phyloP scores from a whole-genome alignment of 116 monocot species.

The Iris pallida region DNA sequence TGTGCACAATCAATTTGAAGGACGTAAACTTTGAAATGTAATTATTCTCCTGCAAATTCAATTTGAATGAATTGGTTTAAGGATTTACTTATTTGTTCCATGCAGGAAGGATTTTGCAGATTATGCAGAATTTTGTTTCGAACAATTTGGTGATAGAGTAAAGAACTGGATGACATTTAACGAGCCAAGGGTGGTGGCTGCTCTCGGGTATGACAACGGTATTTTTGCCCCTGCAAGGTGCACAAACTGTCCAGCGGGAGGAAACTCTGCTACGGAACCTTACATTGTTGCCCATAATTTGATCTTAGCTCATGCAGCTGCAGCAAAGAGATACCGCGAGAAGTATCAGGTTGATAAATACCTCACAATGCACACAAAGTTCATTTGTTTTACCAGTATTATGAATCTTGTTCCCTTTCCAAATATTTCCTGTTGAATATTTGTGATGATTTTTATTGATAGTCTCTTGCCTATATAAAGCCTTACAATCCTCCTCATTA shows the following conservation, averaged over 20 bases:
- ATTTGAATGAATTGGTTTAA: neutral
- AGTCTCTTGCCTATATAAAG: no score
- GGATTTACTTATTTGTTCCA: neutral
- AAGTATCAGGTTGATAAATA: constrained; percentile 73
- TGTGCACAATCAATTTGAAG: neutral
- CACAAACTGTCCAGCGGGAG: constrained; percentile 55
- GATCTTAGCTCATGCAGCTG: constrained; percentile 73
- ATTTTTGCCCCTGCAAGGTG: constrained; percentile 73
- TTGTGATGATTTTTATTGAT: no score
- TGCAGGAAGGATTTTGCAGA: constrained; percentile 69
- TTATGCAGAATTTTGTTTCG: constrained; percentile 91
- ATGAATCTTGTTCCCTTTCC: neutral
- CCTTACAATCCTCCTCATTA: no score
- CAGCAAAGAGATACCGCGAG: constrained; percentile 77
- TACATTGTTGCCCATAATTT: constrained; percentile 83
- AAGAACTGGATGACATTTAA: constrained; percentile 98
- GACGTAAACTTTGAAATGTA: neutral
- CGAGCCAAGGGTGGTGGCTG: constrained; percentile 83
- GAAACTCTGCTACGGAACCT: constrained; percentile 88
- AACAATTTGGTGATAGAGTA: constrained; percentile 84
- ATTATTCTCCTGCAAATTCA: neutral
- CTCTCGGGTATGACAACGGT: constrained; percentile 77
- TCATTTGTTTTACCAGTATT: neutral
- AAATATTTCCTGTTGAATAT: no score
- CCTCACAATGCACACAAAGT: no score